Percentiles rank a stretch among this genome's conserved stretches.
Evolutionary conservation across 768 basidiomycete species (phyloP).

Genomic region (Xerocomus spinulosus): DNA sequence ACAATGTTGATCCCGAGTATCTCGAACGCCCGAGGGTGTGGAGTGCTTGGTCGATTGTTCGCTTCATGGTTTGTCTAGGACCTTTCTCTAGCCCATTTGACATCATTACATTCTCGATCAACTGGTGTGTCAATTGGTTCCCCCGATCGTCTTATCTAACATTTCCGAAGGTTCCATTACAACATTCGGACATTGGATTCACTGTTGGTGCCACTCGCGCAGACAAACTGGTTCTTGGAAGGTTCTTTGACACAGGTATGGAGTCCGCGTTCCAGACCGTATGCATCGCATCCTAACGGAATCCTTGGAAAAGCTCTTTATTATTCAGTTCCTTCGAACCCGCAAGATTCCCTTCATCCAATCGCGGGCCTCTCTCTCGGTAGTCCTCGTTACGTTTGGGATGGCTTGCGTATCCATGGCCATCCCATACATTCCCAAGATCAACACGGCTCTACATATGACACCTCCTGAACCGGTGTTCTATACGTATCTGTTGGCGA

Average conservation of each 20-base stretch:
- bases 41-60: slow-evolving; percentile 33
- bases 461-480: slow-evolving; percentile 28
- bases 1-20: slow-evolving; percentile 37
- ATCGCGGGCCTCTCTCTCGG: slow-evolving; percentile 26
- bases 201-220: slow-evolving; percentile 29
- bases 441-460: slow-evolving; percentile 27
- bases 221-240: slow-evolving; percentile 36
- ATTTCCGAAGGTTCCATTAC: slow-evolving; percentile 28
- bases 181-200: slow-evolving; percentile 25
- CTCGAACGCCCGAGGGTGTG: slow-evolving; percentile 28
- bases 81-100: slow-evolving; percentile 36
- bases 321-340: slow-evolving; percentile 32
- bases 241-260: slow-evolving; percentile 34
- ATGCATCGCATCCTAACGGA: not conserved
- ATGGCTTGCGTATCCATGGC: slow-evolving; percentile 31
- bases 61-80: slow-evolving; percentile 35
- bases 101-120: slow-evolving; percentile 28
- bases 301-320: slow-evolving; percentile 24
- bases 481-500: slow-evolving; percentile 23
- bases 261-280: not conserved
- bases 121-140: slow-evolving; percentile 22
- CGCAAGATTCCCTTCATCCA: slow-evolving; percentile 30
- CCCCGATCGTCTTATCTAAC: not conserved
- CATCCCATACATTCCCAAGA: slow-evolving; percentile 31
- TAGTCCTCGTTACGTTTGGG: slow-evolving; percentile 29